These are phyloP conservation scores for Schoenoplectus triqueter DNA, from an alignment of 202 grass and related monocot species.

Conservation along the genomic window DNA sequence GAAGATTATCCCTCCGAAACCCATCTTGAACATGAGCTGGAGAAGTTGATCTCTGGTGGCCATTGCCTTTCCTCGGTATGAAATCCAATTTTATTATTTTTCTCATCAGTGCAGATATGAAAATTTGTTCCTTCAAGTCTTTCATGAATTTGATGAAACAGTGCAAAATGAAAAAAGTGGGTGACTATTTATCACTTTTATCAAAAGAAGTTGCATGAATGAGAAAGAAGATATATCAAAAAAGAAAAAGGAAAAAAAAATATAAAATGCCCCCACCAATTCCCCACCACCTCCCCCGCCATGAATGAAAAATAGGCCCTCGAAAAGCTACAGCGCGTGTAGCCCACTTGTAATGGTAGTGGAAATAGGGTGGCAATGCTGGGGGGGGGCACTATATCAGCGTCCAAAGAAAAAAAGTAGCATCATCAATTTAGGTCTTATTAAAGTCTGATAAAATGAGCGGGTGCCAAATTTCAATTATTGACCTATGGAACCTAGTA, in stretches of 20 bases:
- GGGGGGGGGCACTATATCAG: no score
- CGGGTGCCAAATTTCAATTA: constrained; percentile 7
- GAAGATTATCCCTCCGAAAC: constrained; percentile 67
- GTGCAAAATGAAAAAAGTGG: background rate
- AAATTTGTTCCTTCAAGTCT: constrained; percentile 34
- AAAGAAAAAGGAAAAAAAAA: background rate
- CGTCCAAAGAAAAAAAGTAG: background rate
- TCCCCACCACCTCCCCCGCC: no score
- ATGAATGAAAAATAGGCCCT: no score
- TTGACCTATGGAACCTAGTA: constrained; percentile 16
- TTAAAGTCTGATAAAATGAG: background rate
- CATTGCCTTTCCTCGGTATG: constrained; percentile 76
- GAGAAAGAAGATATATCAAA: background rate
- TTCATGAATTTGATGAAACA: constrained; percentile 10
- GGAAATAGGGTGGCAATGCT: no score
- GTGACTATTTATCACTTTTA: background rate
- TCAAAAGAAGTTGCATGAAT: constrained; percentile 15
- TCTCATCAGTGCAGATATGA: background rate
- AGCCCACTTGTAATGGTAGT: no score
- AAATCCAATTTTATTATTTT: constrained; percentile 40
- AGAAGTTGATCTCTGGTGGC: constrained; percentile 64
- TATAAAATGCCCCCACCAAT: no score
- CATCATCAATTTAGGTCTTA: constrained; percentile 11
- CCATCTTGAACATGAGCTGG: constrained; percentile 75
- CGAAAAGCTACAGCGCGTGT: no score